These are phyloP conservation scores for Raffaelea arxii DNA, from an alignment of 2,329 filamentous ascomycete species.

Conservation along the genomic window DNA sequence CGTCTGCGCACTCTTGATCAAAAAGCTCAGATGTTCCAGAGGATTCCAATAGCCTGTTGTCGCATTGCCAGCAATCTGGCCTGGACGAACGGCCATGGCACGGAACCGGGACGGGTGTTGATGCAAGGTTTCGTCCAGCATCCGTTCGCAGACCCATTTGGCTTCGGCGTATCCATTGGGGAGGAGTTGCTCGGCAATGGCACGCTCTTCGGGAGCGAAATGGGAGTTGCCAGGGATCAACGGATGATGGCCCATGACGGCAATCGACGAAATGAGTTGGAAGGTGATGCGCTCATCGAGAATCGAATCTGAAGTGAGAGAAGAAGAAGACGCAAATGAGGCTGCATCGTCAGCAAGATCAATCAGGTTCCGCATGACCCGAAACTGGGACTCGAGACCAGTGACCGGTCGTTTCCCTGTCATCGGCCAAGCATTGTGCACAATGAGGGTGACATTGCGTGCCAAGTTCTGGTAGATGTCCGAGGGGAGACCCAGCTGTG, in stretches of 20 bases:
- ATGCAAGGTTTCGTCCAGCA: slow-evolving; percentile 37
- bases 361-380: slow-evolving; percentile 35
- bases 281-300: slow-evolving; percentile 21
- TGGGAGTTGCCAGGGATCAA: slow-evolving; percentile 12
- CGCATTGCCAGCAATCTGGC: slow-evolving; percentile 42
- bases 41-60: slow-evolving; percentile 45
- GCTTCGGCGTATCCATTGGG: slow-evolving; percentile 41
- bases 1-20: slow-evolving; percentile 39
- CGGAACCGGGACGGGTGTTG: slow-evolving; percentile 29
- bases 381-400: slow-evolving; percentile 32
- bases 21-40: slow-evolving; percentile 37
- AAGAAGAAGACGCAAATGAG: background rate
- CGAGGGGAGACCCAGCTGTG: slow-evolving; percentile 10
- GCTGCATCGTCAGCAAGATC: slow-evolving; percentile 27
- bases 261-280: slow-evolving; percentile 33
- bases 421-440: slow-evolving; percentile 45
- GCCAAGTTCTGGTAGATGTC: slow-evolving; percentile 26
- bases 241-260: slow-evolving; percentile 23
- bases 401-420: slow-evolving; percentile 26
- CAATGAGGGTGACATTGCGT: slow-evolving; percentile 34
- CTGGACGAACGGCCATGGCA: slow-evolving; percentile 32
- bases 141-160: slow-evolving; percentile 39
- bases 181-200: slow-evolving; percentile 34
- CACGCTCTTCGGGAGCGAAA: no score
- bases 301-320: slow-evolving; percentile 2